Base-by-base conservation (phyloP, 176 grass and related monocot genomes). In the Carex kokanica region DNA sequence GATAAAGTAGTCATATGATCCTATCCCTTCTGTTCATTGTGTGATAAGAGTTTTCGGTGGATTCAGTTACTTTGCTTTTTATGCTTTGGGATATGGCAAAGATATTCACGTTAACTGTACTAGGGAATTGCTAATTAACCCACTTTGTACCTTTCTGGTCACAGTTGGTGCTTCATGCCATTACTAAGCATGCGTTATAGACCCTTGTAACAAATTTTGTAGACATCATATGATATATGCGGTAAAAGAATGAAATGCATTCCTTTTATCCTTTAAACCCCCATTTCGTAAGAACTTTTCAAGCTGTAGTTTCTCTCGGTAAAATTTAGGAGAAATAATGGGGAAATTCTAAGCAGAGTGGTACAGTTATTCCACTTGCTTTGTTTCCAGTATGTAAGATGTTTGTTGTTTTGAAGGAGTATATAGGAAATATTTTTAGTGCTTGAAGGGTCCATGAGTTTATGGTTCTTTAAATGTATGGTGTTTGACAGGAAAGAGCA, bases 401-500 rank as follows among this genome's bases (percentile, higher is more conserved):
- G 45, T 49, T 36, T 36, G 18, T 13, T 24, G 45, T 27, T 10
- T 52, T 56, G 24, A 51, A 78, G 51, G 14, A 77, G 51, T 32
- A 43, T 31, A 56, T 17, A 3, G 67, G 38, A 71, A 71, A 71
- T 66, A 17, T 5, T 71, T 82, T 43, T 43, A 72, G 36, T 55
- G 53, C 47, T 21, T 45, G 38, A 78, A 77, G 21, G 73, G 5
- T 49, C 15, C 51, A 56, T 18, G 23, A 12, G 52, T 78, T 78
- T 40, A 41, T 67, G 34, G 14, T 55, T 56, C 21, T 74, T 66
- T 24, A 74, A 27, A 78, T 75, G 13, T 75, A 8, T 77, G 73
- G 49, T 56, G 73, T 84, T 79, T 84, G 79, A 63, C 86, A 98
- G 95, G 96, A 62, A 98, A 98, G 88, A 98, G 96, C 78, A 98